Evolutionary conservation across 345 rosid genomes (phyloP).

Genomic region (Eucalyptus curtisii): DNA sequence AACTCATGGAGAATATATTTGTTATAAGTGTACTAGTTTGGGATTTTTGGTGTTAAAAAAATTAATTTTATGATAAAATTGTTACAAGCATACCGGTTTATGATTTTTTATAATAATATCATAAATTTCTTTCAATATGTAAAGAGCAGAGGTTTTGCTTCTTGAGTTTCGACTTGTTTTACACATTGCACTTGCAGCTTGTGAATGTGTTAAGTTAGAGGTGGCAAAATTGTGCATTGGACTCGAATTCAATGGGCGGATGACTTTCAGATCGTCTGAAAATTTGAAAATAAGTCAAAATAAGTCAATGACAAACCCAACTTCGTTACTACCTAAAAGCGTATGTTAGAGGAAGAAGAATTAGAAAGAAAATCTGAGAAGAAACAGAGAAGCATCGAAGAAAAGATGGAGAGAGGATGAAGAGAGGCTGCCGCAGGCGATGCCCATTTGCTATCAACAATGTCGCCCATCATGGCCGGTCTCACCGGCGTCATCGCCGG

Average conservation of each 20-base stretch:
- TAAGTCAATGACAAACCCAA: not conserved
- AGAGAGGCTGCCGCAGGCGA: not conserved
- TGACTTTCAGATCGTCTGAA: not conserved
- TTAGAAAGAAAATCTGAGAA: not conserved
- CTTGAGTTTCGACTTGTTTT: not conserved
- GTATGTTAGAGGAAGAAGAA: not conserved
- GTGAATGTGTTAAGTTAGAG: fast-evolving
- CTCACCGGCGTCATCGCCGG: fast-evolving
- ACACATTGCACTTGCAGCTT: fast-evolving
- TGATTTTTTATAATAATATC: no score
- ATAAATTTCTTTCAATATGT: no score
- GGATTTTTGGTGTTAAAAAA: fast-evolving
- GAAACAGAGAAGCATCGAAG: not conserved
- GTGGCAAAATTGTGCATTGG: not conserved
- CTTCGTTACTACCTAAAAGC: not conserved
- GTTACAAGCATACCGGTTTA: fast-evolving
- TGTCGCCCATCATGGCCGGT: not conserved
- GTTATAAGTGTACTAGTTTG: fast-evolving
- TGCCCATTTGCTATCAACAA: not conserved
- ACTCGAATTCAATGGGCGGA: not conserved
- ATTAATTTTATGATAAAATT: no score
- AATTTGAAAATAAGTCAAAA: not conserved
- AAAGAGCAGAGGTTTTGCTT: not conserved
- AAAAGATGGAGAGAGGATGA: not conserved
- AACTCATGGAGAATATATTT: no score